Conservation (phyloP, 2,329 filamentous ascomycete genomes). For the Cephalotrichum gorgonifer region DNA sequence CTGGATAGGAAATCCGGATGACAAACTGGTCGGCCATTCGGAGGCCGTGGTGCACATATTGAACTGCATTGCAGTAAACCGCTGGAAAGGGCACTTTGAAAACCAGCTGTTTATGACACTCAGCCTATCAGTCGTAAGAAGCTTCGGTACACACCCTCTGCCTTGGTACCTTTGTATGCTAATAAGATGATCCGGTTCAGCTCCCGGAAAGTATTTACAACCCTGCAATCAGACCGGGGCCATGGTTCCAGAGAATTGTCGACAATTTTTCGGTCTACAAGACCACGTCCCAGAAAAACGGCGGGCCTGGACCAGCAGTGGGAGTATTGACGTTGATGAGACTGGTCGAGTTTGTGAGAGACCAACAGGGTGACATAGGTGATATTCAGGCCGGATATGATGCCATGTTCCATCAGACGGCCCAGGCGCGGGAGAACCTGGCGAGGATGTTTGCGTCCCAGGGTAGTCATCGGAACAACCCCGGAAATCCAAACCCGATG, state of each 20-base stretch:
- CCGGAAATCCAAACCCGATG: neutral
- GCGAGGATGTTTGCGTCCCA: constrained; percentile 4
- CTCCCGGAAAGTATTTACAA: constrained; percentile 21
- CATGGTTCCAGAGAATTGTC: constrained; percentile 11
- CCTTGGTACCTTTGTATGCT: neutral
- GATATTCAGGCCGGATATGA: constrained; percentile 11
- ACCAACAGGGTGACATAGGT: constrained; percentile 9
- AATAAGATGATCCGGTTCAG: constrained; percentile 8
- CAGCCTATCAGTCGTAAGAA: constrained; percentile 19
- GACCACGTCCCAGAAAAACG: neutral
- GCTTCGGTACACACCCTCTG: neutral
- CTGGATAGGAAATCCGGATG: constrained; percentile 18
- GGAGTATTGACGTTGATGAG: constrained; percentile 8
- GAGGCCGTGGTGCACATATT: constrained; percentile 21
- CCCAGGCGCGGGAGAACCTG: neutral
- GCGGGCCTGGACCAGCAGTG: constrained; percentile 1
- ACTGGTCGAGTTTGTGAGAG: constrained; percentile 11
- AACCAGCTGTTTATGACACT: constrained; percentile 18
- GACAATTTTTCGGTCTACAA: constrained; percentile 5
- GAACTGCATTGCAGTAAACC: constrained; percentile 13
- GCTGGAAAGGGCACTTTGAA: constrained; percentile 17
- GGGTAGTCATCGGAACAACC: constrained; percentile 4
- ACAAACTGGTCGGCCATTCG: constrained; percentile 17
- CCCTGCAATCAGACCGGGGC: constrained; percentile 13
- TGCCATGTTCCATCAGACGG: constrained; percentile 1